Evolutionary conservation across 768 basidiomycete genomes (phyloP), one percentile per base, ranked within the genome.

Genomic region (Phlebiopsis flavidoalba): DNA sequence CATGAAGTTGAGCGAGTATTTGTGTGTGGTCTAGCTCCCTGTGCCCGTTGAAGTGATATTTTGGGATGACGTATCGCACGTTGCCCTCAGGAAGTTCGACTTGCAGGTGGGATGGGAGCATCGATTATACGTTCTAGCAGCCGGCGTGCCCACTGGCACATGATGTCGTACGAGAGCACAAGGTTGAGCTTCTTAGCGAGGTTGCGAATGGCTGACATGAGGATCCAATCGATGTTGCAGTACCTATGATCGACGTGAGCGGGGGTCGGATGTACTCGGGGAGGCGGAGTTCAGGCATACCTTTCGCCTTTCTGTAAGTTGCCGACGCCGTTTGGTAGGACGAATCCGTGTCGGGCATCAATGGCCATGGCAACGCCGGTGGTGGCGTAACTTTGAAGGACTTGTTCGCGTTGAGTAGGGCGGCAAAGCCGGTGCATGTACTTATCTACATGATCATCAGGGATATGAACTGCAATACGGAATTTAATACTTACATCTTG

Each of bases 21-120:
- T 56, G 15, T 55, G n/a, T 59, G 7, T 73, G 72, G 52, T 77
- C 77, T 3, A 60, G 22, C 0, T 64, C 33, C 0, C 66, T 63
- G 49, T 80, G 79, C 0, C 65, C 73, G 2, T 69, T 65, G 15
- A 78, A 66, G 24, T 80, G 79, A 57, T 76, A 77, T 45, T 74
- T 73, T 0, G 76, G 79, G 2, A 80, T 61, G 2, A 72, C 46
- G 10, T 53, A 71, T 8, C 49, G 54, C 6, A 63, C 40, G 35
- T 26, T n/a, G 26, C 6, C 26, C 19, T 12, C 12, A 3, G 59
- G 50, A 1, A 52, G 14, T 4, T 51, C 40, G 52, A 45, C 7
- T 10, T 60, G 57, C 0, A 62, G 54, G 21, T 46, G 56, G 1
- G 52, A 22, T 14, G 59, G 61, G 24, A 54, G 48, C 4, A 2